Evolutionary conservation across 192 early-diverging fungal species (phyloP), one percentile per base, ranked within the genome.

Genomic region (Coemansia sp.): DNA sequence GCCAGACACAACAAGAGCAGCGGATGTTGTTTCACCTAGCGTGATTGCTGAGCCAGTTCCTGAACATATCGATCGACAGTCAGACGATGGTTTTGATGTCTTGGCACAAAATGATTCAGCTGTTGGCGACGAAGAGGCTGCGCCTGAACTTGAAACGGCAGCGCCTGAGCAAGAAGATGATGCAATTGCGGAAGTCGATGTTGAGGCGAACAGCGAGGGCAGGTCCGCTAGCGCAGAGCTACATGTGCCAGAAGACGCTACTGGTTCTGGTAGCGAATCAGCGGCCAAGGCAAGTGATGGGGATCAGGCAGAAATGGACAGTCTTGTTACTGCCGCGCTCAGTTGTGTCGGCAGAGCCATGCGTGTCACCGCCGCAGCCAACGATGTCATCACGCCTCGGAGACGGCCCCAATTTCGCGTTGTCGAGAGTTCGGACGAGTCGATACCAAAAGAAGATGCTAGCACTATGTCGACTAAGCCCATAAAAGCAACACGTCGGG

Each of bases 351-450:
- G 50, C 50, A 53, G 24, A 9, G 50, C 22, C 50, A 53, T 27
- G 50, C 20, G 50, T 10, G 24, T 47, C n/a, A 47, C 50, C 7
- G 50, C 24, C 24, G 24, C 27, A 9, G 52, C 24, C 11, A 29
- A n/a, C 36, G 41, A 50, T 11, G 27, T 27, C 15, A 69, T 27
- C 12, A 15, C 34, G n/a, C 57, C 18, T 16, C 3, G 29, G 22
- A 69, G 40, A 18, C 27, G 52, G 27, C 15, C 22, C 3, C 52
- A 55, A 15, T 9, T 31, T 10, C 52, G 65, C 6, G 29, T 70
- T n/a, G 18, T 75, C 1, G 79, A 75, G 38, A 80, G 70, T 49
- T 80, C 79, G 3, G 73, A 73, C 39, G 79, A 80, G 33, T 71
- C 60, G 29, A 39, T 20, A 29, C 27, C 27, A 29, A 55, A 31